A percentile compares a stretch with the other conserved stretches of the same genome.
Evolutionary conservation across 768 basidiomycete genomes (phyloP).

Genomic region (Artomyces pyxidatus): DNA sequence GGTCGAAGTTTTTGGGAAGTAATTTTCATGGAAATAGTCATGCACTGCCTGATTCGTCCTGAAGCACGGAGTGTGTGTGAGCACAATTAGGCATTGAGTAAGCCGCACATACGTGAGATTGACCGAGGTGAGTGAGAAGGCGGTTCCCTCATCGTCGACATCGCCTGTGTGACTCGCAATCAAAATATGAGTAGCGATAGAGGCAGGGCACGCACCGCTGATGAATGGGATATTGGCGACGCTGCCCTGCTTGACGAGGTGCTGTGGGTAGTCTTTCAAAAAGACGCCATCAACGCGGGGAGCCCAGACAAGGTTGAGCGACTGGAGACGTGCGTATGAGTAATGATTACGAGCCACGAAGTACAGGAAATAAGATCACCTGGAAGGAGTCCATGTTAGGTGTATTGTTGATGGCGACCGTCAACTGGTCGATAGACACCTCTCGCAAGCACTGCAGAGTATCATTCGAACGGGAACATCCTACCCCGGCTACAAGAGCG

Average conservation of each 20-base stretch:
- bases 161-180: too few species aligned
- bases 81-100: background rate
- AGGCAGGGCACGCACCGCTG: background rate
- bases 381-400: constrained; percentile 33
- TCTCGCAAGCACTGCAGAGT: constrained; percentile 34
- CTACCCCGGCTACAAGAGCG: constrained; percentile 31
- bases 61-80: background rate
- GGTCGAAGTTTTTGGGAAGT: background rate
- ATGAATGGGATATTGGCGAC: constrained; percentile 22
- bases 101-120: background rate
- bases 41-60: background rate
- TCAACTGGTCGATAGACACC: constrained; percentile 29
- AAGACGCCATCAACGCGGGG: constrained; percentile 34
- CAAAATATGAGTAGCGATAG: too few species aligned
- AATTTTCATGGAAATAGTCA: background rate
- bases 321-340: constrained; percentile 5
- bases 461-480: constrained; percentile 31
- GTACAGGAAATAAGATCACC: constrained; percentile 22
- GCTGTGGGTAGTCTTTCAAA: constrained; percentile 24
- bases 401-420: constrained; percentile 31
- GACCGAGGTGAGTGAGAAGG: background rate
- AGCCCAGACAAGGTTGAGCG: constrained; percentile 26
- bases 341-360: too few species aligned
- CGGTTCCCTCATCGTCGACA: constrained; percentile 13
- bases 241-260: constrained; percentile 26